phyloP scores from a whole-genome alignment of 805 yeast species.

The Wickerhamiella sergipiensis region DNA sequence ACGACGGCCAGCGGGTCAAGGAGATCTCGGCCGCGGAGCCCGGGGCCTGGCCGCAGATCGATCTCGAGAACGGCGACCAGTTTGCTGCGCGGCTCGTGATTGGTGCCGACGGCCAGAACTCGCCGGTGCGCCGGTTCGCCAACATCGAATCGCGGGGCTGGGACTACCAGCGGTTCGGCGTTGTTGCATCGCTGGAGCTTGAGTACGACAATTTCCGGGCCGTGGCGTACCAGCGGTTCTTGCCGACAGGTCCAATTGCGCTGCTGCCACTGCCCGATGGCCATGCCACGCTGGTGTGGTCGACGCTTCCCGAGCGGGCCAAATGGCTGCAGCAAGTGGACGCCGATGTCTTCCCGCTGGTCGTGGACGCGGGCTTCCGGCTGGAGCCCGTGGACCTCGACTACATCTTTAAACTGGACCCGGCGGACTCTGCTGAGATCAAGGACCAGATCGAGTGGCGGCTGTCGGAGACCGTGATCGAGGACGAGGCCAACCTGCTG shows the following conservation, averaged over 20 bases:
- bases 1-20: slow-evolving; percentile 1
- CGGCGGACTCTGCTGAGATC: slow-evolving; percentile 29
- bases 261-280: slow-evolving; percentile 77
- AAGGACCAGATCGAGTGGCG: slow-evolving; percentile 68
- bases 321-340: slow-evolving; percentile 43
- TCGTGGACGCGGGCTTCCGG: slow-evolving; percentile 81
- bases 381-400: slow-evolving; percentile 63
- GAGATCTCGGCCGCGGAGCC: neutral
- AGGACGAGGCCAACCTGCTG: slow-evolving; percentile 34
- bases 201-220: slow-evolving; percentile 57
- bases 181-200: slow-evolving; percentile 77
- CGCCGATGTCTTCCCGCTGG: slow-evolving; percentile 46
- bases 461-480: slow-evolving; percentile 30
- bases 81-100: slow-evolving; percentile 62
- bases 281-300: slow-evolving; percentile 89
- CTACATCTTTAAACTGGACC: slow-evolving; percentile 40
- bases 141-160: slow-evolving; percentile 82
- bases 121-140: slow-evolving; percentile 78
- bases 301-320: slow-evolving; percentile 65
- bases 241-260: slow-evolving; percentile 88
- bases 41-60: slow-evolving; percentile 57
- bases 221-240: slow-evolving; percentile 87
- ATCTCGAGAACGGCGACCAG: slow-evolving; percentile 47
- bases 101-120: slow-evolving; percentile 93
- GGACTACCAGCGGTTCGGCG: slow-evolving; percentile 77